Evolutionary conservation across 2,329 filamentous ascomycete genomes (phyloP).

Genomic region (Pseudogymnoascus sp.): DNA sequence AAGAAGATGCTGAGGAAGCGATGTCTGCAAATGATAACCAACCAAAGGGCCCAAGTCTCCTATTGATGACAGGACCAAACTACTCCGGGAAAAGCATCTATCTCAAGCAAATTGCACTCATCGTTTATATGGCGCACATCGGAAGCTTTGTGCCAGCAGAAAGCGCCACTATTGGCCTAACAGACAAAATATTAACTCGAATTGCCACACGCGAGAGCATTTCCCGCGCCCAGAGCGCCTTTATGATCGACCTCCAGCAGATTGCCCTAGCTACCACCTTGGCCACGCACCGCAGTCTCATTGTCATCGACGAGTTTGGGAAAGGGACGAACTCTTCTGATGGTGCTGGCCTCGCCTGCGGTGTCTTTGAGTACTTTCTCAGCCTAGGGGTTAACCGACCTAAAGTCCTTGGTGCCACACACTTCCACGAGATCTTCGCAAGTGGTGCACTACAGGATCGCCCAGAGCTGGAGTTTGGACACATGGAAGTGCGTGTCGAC

Average conservation of each 20-base stretch:
- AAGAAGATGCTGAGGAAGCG: slow-evolving; percentile 13
- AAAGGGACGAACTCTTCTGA: slow-evolving; percentile 53
- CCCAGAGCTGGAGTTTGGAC: slow-evolving; percentile 47
- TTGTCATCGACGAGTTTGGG: slow-evolving; percentile 90
- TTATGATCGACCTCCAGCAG: slow-evolving; percentile 77
- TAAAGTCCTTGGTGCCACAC: slow-evolving; percentile 52
- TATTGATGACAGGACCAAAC: slow-evolving; percentile 86
- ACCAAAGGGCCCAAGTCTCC: slow-evolving; percentile 47
- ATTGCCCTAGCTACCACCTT: slow-evolving; percentile 67
- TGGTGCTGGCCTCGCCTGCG: slow-evolving; percentile 49
- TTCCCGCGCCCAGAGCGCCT: slow-evolving; percentile 50
- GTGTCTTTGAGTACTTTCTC: slow-evolving; percentile 49
- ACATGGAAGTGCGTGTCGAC: slow-evolving; percentile 64
- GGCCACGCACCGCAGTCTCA: slow-evolving; percentile 64
- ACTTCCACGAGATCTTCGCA: slow-evolving; percentile 67
- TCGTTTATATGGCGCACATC: slow-evolving; percentile 85
- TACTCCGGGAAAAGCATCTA: slow-evolving; percentile 96
- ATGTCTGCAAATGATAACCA: background rate
- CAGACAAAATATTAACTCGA: slow-evolving; percentile 84
- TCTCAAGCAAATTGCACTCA: slow-evolving; percentile 83
- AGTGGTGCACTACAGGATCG: slow-evolving; percentile 44
- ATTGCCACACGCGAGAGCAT: slow-evolving; percentile 65
- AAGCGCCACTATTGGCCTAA: slow-evolving; percentile 68
- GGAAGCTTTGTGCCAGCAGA: slow-evolving; percentile 86
- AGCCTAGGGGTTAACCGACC: slow-evolving; percentile 38